These are phyloP conservation scores for Calycina herbarum DNA, from an alignment of 2,329 filamentous ascomycete species.

Conservation along the genomic window DNA sequence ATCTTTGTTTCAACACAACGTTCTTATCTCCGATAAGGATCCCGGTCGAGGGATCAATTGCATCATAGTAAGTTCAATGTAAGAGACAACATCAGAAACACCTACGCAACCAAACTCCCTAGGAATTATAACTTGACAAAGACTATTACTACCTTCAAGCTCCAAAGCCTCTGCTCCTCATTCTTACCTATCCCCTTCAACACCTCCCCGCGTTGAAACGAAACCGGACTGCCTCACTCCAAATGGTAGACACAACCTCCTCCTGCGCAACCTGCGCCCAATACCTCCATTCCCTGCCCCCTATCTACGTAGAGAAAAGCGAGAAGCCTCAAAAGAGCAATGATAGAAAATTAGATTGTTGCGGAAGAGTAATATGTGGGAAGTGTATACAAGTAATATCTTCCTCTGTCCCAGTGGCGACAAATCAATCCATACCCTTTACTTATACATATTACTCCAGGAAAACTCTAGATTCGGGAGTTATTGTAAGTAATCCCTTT, in stretches of 20 bases:
- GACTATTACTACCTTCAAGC: background rate
- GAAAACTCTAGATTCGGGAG: constrained; percentile 34
- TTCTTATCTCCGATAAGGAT: background rate
- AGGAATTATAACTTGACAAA: background rate
- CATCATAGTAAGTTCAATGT: background rate
- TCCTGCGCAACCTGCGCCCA: constrained; percentile 70
- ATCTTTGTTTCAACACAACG: background rate
- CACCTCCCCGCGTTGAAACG: background rate
- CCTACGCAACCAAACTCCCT: background rate
- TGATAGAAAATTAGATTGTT: constrained; percentile 67
- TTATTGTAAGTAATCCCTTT: constrained; percentile 45
- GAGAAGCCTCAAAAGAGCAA: constrained; percentile 59
- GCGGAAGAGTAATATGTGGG: constrained; percentile 69
- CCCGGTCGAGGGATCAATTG: background rate
- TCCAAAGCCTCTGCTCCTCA: background rate
- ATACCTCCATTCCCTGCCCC: constrained; percentile 55
- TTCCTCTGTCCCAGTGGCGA: background rate
- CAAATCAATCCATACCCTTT: background rate
- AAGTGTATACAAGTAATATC: constrained; percentile 62
- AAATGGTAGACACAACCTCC: constrained; percentile 7
- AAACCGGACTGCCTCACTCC: background rate
- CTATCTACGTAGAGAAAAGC: constrained; percentile 51
- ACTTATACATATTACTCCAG: constrained; percentile 18
- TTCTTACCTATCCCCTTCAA: background rate
- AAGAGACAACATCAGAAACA: background rate